These are phyloP conservation scores for Tulasnella sp. DNA, from an alignment of 768 basidiomycete species.

Conservation along the genomic window DNA sequence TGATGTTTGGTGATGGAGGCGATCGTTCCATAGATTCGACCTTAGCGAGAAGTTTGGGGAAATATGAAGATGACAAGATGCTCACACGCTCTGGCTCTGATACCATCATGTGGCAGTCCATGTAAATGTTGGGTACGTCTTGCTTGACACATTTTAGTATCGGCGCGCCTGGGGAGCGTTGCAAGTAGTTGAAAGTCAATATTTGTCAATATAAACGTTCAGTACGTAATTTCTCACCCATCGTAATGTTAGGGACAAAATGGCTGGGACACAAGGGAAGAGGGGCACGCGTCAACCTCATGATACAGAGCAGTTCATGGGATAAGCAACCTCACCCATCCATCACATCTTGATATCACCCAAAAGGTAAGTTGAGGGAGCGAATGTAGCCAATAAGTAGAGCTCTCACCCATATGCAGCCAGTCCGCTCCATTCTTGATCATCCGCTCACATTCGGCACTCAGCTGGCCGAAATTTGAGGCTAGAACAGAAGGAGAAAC, in stretches of 20 bases:
- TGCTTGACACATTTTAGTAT: slow-evolving; percentile 76
- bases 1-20: slow-evolving; percentile 26
- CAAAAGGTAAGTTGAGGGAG: neutral
- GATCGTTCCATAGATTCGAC: neutral
- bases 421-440: slow-evolving; percentile 91
- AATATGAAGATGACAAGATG: neutral
- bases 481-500: slow-evolving; percentile 96
- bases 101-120: slow-evolving; percentile 99
- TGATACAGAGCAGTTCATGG: neutral
- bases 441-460: slow-evolving; percentile 94
- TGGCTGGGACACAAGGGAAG: slow-evolving; percentile 44
- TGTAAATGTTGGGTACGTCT: slow-evolving; percentile 87
- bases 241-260: slow-evolving; percentile 97
- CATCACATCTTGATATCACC: slow-evolving; percentile 73
- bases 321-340: slow-evolving; percentile 55
- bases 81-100: slow-evolving; percentile 75
- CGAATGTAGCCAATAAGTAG: neutral
- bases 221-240: slow-evolving; percentile 48
- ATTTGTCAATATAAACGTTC: too few relatives aligned
- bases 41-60: neutral
- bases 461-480: slow-evolving; percentile 91
- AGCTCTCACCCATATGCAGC: slow-evolving; percentile 84
- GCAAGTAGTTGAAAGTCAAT: too few relatives aligned
- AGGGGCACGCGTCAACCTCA: neutral
- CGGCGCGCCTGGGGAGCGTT: slow-evolving; percentile 57